Conservation (phyloP, 495 filamentous ascomycete species). For the Saxophila tyrrhenica region DNA sequence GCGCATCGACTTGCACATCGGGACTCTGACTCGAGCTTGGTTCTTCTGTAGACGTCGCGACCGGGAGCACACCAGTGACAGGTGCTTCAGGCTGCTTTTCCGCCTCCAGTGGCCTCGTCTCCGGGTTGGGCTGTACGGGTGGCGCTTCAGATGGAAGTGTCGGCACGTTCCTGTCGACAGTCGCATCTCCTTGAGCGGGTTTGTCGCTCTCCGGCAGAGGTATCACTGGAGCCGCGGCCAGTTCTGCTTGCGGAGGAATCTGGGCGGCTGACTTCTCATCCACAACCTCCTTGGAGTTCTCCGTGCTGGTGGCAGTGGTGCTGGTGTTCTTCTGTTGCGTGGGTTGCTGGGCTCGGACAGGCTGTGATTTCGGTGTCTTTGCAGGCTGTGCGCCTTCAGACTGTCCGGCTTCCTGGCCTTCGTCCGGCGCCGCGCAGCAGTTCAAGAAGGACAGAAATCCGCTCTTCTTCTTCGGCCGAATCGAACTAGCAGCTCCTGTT, state of each 20-base stretch:
- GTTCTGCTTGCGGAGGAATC: not conserved
- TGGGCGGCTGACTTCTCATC: slow-evolving; percentile 40
- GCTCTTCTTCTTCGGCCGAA: slow-evolving; percentile 51
- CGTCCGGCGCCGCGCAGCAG: slow-evolving; percentile 63
- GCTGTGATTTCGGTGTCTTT: slow-evolving; percentile 53
- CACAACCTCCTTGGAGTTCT: slow-evolving; percentile 44
- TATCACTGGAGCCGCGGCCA: not conserved
- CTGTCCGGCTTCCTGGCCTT: slow-evolving; percentile 48
- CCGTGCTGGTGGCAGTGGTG: slow-evolving; percentile 42
- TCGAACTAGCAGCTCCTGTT: slow-evolving; percentile 21
- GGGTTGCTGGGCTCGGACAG: slow-evolving; percentile 42
- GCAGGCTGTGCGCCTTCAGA: slow-evolving; percentile 50
- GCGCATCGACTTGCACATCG: slow-evolving; percentile 24
- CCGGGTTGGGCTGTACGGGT: slow-evolving; percentile 10
- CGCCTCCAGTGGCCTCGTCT: not conserved
- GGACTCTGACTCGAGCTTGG: slow-evolving; percentile 9
- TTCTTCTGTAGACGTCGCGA: not conserved
- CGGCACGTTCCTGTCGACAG: slow-evolving; percentile 19
- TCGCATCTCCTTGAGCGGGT: slow-evolving; percentile 17
- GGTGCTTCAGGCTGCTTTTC: slow-evolving; percentile 4
- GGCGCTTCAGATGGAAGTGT: slow-evolving; percentile 13
- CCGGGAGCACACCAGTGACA: slow-evolving; percentile 20
- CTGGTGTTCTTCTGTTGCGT: slow-evolving; percentile 37
- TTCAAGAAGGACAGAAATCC: slow-evolving; percentile 61
- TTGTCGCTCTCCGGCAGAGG: slow-evolving; percentile 12